Base-by-base conservation (phyloP, 2,329 filamentous ascomycete genomes). In the Madurella mycetomatis region DNA sequence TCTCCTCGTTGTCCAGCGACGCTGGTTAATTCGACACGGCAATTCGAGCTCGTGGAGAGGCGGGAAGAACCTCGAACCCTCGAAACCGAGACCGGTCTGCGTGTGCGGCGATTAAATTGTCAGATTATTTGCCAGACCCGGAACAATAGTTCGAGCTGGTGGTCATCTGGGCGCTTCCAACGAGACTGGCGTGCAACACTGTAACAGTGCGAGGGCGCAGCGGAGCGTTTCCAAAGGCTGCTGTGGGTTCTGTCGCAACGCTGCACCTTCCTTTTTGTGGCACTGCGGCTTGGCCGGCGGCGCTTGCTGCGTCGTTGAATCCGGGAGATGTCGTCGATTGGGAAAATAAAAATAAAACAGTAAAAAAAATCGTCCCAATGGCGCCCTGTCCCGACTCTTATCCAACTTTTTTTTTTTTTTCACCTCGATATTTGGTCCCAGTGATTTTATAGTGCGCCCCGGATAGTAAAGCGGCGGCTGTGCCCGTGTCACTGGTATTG, bases 261-360 rank as follows among this genome's bases (percentile, higher is more conserved):
- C 42, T 60, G 62, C 56, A 58, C 59, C 55, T 64, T 59, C 40
- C 60, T 62, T 52, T 50, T 63, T 62, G 57, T 47, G 59, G 62
- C 54, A 58, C 52, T 51, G 58, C 53, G 41, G 46, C 50, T 50
- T 53, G 48, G 49, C 51, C 52, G 53, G 59, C 52, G 57, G 13
- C 34, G 34, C 34, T 25, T 37, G 34, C 34, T 37, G 34, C 57
- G 54, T 41, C 34, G 55, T 34, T 55, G 46, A n/a, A 50, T 50
- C 40, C 40, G 30, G 49, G 25, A 25, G 25, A 25, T 25, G 25
- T 25, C 25, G 25, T 25, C 25, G 25, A 25, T 7, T 25, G 25
- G 25, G 7, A 25, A 25, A 25, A 3, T 25, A 25, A 25, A 25
- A 25, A 7, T 25, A n/a, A n/a, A n/a, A n/a, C n/a, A n/a, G n/a